Base-by-base conservation (phyloP, 2,329 filamentous ascomycete genomes). In the Botryosphaeria agaves region DNA sequence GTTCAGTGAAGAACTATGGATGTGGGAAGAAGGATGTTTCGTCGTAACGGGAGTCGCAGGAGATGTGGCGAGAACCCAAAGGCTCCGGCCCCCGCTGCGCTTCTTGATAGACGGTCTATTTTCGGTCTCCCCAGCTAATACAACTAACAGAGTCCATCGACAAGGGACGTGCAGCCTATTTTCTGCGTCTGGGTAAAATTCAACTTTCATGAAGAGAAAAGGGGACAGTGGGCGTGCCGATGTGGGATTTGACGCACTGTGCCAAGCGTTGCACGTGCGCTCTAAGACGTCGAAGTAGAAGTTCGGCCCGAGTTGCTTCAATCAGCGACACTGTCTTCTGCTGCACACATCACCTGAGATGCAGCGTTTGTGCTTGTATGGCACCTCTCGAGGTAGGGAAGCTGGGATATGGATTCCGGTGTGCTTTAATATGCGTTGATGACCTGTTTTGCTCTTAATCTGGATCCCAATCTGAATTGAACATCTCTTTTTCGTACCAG, bases 161-260 rank as follows among this genome's bases (percentile, higher is more conserved):
- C 45, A 43, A 39, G 52, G 60, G 52, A 49, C 60, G 61, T 48
- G 51, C 56, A 58, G 67, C 67, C 69, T 72, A 72, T 71, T 70
- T 68, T 62, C 34, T 23, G 12, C 8, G 20, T 52, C 50, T 52
- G 50, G 48, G 47, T 51, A 42, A 42, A 43, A 7, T 27, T 14
- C 12, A 53, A 40, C 45, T 52, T 53, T 51, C 43, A 45, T 36
- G 39, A 42, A 36, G 29, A 40, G 36, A 45, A 45, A 34, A 42
- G 38, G 32, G n/a, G n/a, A n/a, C n/a, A 40, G 38, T 34, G 31
- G 18, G 35, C 30, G 18, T 29, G 34, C 33, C 34, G 31, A 11
- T 12, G 21, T 23, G 21, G 7, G 21, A 4, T 4, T 23, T 23
- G 21, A 23, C 21, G 11, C 19, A 23, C 21, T 23, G 4, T 23